Base-by-base conservation (phyloP, 2,329 filamentous ascomycete genomes). In the Aspergillus puulaauensis region DNA sequence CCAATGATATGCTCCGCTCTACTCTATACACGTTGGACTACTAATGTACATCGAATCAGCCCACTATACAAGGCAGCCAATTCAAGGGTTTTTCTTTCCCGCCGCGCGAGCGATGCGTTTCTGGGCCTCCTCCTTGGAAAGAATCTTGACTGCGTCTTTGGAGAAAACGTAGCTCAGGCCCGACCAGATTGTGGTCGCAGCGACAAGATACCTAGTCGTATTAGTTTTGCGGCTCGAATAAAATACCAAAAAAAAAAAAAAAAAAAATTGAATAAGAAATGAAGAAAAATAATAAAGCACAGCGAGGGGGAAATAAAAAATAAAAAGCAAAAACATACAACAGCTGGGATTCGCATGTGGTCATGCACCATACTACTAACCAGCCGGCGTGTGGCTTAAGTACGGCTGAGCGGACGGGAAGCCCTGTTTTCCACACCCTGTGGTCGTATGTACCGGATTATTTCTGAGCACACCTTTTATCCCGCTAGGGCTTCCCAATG, bases 101-200 rank as follows among this genome's bases (percentile, higher is more conserved):
- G 62, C 64, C 15, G 73, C 71, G 54, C 68, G 66, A 6, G 68
- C 66, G 52, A 73, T 67, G 47, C 70, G 70, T 57, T 69, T 70
- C 52, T 76, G 72, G 17, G 75, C 65, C 52, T 78, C 75, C 49
- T 77, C 68, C 43, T 79, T 76, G 14, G 73, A 78, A 43, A 98
- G 73, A 56, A 98, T 97, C 73, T 89, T 96, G 33, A 98, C 93
- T 0, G 92, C 93, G 67, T 96, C 89, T 73, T 95, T 96, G 64
- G 86, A 90, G 72, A 89, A 96, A 6, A 96, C 82, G 72, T 99
- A 99, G 73, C 93, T 96, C 14, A 93, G 81, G 7, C 95, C 95
- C 61, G 92, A 97, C 90, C 93, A 98, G 6, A 96, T 76, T 0
- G 95, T 99, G 4, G 95, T 99, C 0, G 82, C 84, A 0, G 92